These are phyloP conservation scores for Keithomyces neogunnii DNA, from an alignment of 2,329 filamentous ascomycete species.

Conservation along the genomic window DNA sequence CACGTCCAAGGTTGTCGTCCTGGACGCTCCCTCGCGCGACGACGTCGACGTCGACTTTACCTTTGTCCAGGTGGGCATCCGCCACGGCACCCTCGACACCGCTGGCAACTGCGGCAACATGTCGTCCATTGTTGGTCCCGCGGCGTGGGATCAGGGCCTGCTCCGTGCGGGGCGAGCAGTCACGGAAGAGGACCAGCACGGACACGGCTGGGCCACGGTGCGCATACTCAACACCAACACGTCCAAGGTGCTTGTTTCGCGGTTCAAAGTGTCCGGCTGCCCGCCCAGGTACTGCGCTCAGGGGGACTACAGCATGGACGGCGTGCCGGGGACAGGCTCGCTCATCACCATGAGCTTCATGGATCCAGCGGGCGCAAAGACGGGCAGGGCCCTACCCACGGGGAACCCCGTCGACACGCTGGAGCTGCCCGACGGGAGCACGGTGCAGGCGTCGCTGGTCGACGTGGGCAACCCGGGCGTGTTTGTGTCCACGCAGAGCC, in stretches of 20 bases:
- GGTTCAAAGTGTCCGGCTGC: conserved; percentile 41
- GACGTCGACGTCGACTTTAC: conserved; percentile 60
- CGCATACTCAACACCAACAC: conserved; percentile 67
- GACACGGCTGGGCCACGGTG: conserved; percentile 35
- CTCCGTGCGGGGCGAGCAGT: conserved; percentile 3
- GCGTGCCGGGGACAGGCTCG: conserved; percentile 50
- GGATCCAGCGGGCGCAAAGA: conserved; percentile 54
- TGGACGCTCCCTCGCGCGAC: conserved; percentile 39
- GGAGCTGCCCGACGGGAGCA: conserved; percentile 22
- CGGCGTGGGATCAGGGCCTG: conserved; percentile 23
- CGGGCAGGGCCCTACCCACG: conserved; percentile 42
- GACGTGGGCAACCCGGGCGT: conserved; percentile 58
- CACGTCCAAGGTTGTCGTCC: conserved; percentile 62
- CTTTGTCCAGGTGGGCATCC: conserved; percentile 61
- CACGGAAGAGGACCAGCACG: conserved; percentile 13
- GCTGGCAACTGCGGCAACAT: conserved; percentile 73
- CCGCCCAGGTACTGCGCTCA: conserved; percentile 16
- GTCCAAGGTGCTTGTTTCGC: conserved; percentile 50
- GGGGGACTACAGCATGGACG: conserved; percentile 55
- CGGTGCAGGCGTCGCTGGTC: conserved; percentile 45
- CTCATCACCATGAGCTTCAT: conserved; percentile 53
- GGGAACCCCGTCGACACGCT: conserved; percentile 45
- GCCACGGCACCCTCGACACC: conserved; percentile 51
- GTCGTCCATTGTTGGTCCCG: conserved; percentile 56
- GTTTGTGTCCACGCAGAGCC: conserved; percentile 47